Percentiles rank a stretch among this genome's conserved stretches.
Conservation (phyloP, 176 grass and related monocot genomes). For the Oryza coarctata region DNA sequence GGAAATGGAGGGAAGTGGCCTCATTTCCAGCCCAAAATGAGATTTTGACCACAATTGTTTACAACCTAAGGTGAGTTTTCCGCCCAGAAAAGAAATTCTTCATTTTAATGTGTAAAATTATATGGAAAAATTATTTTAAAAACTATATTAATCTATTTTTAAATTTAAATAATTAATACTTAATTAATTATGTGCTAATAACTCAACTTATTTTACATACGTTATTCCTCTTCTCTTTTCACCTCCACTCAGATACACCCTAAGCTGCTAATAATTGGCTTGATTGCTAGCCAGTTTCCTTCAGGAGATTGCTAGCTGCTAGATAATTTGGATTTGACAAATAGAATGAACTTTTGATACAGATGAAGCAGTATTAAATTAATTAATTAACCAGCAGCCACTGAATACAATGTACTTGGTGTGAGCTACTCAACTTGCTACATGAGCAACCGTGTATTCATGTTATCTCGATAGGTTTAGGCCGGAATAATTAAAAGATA, state of each 20-base stretch:
- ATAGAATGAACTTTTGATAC: neutral
- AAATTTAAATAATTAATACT: too few relatives aligned
- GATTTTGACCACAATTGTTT: constrained; percentile 31
- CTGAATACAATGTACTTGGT: neutral
- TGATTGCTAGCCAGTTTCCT: neutral
- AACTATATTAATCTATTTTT: too few relatives aligned
- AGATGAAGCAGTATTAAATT: neutral
- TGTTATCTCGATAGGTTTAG: neutral
- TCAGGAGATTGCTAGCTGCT: neutral
- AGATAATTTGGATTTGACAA: too few relatives aligned
- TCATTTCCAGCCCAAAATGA: constrained; percentile 25
- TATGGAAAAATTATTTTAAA: too few relatives aligned
- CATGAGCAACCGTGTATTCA: constrained; percentile 5
- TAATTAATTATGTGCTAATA: too few relatives aligned
- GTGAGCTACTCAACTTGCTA: constrained; percentile 22
- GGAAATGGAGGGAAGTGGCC: neutral
- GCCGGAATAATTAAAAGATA: neutral
- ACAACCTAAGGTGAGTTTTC: neutral
- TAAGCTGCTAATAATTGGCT: too few relatives aligned
- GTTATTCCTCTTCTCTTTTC: too few relatives aligned
- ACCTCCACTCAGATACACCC: too few relatives aligned
- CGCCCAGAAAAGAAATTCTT: too few relatives aligned
- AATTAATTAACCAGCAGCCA: neutral
- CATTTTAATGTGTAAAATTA: too few relatives aligned
- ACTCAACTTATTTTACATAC: too few relatives aligned